Evolutionary conservation across 306 rosid species (phyloP).

Genomic region (Glycine latifolia): DNA sequence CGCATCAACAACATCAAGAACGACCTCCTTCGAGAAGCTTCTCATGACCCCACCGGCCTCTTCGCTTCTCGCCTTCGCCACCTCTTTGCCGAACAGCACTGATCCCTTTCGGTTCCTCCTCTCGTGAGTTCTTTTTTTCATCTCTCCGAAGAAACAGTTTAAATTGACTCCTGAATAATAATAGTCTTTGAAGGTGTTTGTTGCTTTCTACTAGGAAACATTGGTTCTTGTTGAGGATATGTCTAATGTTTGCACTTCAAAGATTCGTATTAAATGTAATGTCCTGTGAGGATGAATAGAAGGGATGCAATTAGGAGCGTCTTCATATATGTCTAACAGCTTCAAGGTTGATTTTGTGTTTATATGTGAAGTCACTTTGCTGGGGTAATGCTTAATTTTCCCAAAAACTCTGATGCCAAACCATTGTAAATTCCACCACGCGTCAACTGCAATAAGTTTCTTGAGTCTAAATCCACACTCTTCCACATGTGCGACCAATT

Average conservation of each 20-base stretch:
- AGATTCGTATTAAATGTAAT: no score
- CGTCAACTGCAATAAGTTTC: no score
- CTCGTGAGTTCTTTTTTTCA: background rate
- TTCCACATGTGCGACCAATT: no score
- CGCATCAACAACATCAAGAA: conserved; percentile 69
- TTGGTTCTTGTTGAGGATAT: conserved; percentile 20
- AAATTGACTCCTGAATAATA: no score
- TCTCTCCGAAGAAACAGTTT: background rate
- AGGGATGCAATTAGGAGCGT: background rate
- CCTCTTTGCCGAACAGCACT: conserved; percentile 65
- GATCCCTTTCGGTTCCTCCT: background rate
- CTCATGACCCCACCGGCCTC: conserved; percentile 70
- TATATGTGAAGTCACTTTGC: conserved; percentile 9
- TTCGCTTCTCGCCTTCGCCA: conserved; percentile 76
- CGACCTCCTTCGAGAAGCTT: conserved; percentile 76
- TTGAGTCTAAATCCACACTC: no score
- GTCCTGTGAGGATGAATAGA: background rate
- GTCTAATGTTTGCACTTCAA: background rate
- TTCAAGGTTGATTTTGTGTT: conserved; percentile 7
- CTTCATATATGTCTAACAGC: background rate
- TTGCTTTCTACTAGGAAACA: background rate
- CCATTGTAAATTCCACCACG: background rate
- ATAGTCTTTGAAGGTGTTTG: background rate
- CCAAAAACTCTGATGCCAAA: background rate
- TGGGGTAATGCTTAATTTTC: background rate